These are phyloP conservation scores for Bretziella fagacearum DNA, from an alignment of 2,329 filamentous ascomycete species.

Conservation along the genomic window DNA sequence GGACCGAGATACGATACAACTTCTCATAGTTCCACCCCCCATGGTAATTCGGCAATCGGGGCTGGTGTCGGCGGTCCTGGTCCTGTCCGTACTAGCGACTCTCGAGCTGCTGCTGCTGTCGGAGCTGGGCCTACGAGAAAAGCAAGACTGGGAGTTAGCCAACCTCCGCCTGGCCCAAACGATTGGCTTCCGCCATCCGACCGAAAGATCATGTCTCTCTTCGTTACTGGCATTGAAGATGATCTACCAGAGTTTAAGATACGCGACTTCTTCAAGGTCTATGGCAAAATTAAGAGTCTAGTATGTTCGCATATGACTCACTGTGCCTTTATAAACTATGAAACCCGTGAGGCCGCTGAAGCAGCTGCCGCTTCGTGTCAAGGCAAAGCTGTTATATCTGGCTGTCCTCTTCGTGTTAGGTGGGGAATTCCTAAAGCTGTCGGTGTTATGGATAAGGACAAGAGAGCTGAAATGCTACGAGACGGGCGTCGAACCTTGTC, in stretches of 20 bases:
- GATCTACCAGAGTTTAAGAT: constrained; percentile 86
- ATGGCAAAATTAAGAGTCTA: constrained; percentile 79
- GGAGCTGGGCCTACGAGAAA: constrained; percentile 31
- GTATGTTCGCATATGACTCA: constrained; percentile 96
- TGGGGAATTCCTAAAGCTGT: constrained; percentile 90
- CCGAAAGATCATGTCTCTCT: constrained; percentile 75
- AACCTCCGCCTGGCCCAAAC: constrained; percentile 45
- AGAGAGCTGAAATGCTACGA: constrained; percentile 62
- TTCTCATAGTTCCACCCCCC: constrained; percentile 18
- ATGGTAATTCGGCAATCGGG: constrained; percentile 33
- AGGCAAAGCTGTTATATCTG: constrained; percentile 75
- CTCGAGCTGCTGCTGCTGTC: constrained; percentile 32
- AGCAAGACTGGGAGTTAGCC: constrained; percentile 26
- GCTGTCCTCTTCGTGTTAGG: constrained; percentile 73
- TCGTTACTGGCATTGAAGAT: constrained; percentile 89
- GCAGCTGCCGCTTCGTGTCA: constrained; percentile 69
- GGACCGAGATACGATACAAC: constrained; percentile 43
- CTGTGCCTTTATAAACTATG: constrained; percentile 92
- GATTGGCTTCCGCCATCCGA: constrained; percentile 79
- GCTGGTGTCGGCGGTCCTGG: constrained; percentile 48
- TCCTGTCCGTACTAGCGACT: constrained; percentile 61
- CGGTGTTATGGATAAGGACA: constrained; percentile 77
- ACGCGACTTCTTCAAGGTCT: constrained; percentile 73
- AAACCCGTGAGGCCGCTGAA: constrained; percentile 70
- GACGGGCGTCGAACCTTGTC: constrained; percentile 35